Evolutionary conservation across 2,329 filamentous ascomycete species (phyloP), one percentile per base, ranked within the genome.

Genomic region (Lecanicillium sp.): DNA sequence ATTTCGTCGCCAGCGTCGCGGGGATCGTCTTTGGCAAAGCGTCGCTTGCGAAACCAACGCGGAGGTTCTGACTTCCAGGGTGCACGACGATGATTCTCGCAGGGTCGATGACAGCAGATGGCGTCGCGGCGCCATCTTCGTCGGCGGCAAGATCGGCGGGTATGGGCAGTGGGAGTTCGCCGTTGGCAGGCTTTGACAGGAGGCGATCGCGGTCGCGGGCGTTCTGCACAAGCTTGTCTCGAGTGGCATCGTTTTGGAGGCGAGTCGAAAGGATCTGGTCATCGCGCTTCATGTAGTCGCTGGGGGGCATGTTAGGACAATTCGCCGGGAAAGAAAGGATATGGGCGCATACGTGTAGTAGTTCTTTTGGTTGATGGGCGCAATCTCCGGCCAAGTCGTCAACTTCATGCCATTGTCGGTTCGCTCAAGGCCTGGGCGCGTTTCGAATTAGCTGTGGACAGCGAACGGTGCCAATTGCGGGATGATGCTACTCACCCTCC

Each of bases 351-450:
- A 92, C 87, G 89, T 95, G 61, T 96, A 96, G 64, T 98, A 98
- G 62, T 98, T 98, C 69, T 98, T 98, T 62, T 98, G 92, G 59
- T 98, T 98, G 64, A 98, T 98, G 53, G 92, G 87, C 31, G 78
- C 74, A 42, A 95, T 81, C 56, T 92, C 84, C 9, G 92, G 90
- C 90, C 92, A 98, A 60, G 76, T 94, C 34, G 88, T 86, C 57
- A 92, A 78, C 57, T 89, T 92, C 83, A 98, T 90, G 65, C 90
- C 89, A 77, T 98, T 98, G 70, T 98, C 92, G 44, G 92, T 97
- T 58, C 90, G 79, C 67, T 94, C 87, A 48, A 98, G 79, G 49
- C 92, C 90, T 96, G 58, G 8, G 25, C 19, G 25, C 19, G 12
- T 8, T 29, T 18, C 8, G 12, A 19, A 27, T 41, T 29, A 41